Conservation (phyloP, 345 rosid species). For the Gossypium longicalyx region DNA sequence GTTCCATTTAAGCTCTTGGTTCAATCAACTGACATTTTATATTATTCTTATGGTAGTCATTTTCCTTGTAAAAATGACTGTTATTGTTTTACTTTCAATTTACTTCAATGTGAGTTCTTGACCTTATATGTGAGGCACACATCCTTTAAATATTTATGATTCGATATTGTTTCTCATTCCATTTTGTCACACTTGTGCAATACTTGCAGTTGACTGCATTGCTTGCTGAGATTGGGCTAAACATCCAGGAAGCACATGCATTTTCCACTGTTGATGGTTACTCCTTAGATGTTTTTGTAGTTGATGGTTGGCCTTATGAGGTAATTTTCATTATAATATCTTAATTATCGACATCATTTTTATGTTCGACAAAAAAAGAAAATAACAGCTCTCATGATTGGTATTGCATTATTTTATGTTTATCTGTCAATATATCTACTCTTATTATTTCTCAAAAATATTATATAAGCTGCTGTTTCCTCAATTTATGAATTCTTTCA, state of each 20-base stretch:
- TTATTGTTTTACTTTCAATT: not conserved
- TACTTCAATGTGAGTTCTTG: not conserved
- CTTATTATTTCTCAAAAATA: not conserved
- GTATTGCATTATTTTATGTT: not conserved
- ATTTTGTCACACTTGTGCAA: slow-evolving; percentile 15
- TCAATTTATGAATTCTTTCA: not conserved
- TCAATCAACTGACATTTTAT: not conserved
- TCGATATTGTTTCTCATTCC: slow-evolving; percentile 2
- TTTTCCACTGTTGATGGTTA: slow-evolving; percentile 91
- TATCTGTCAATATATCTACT: not conserved
- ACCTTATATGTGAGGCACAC: not conserved
- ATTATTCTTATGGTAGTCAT: not conserved
- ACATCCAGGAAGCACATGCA: slow-evolving; percentile 98
- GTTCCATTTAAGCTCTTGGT: not conserved
- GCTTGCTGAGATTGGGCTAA: slow-evolving; percentile 85
- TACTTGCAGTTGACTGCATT: slow-evolving; percentile 78
- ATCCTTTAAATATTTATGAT: not conserved
- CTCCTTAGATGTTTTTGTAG: slow-evolving; percentile 96
- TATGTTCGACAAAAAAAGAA: not conserved
- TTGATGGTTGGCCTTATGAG: slow-evolving; percentile 99
- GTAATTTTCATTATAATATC: slow-evolving; percentile 30
- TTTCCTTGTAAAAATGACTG: not conserved
- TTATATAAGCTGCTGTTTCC: not conserved
- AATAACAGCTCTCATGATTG: not conserved
- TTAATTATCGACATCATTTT: not conserved